Evolutionary conservation across 2,329 filamentous ascomycete genomes (phyloP).

Genomic region (Teratosphaeria epicoccoides): DNA sequence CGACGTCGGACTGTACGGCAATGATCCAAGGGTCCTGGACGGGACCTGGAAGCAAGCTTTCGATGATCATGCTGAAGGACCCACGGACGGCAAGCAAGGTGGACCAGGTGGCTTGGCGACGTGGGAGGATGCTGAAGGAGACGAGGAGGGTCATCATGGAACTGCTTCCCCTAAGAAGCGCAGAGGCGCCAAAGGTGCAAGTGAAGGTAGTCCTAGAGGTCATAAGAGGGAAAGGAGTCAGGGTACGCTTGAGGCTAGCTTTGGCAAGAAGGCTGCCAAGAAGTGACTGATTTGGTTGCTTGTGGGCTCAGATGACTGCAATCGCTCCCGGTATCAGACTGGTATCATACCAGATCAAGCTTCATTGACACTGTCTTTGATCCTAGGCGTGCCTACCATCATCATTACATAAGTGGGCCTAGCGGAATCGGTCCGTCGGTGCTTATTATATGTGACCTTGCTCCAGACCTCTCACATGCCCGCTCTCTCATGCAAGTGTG

Average conservation of each 20-base stretch:
- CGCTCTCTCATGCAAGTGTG: too few species aligned
- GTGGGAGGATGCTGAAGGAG: constrained; percentile 18
- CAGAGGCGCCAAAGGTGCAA: constrained; percentile 2
- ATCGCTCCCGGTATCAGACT: too few species aligned
- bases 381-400: too few species aligned
- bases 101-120: constrained; percentile 28
- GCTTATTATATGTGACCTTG: neutral
- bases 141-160: constrained; percentile 11
- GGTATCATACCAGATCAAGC: neutral
- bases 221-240: constrained; percentile 26
- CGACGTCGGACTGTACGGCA: constrained; percentile 51
- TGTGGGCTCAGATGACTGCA: too few species aligned
- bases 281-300: neutral
- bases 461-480: too few species aligned
- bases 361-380: neutral
- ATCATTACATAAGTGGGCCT: neutral
- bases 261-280: constrained; percentile 20
- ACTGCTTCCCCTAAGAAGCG: constrained; percentile 5
- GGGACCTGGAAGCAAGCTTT: constrained; percentile 48
- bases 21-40: constrained; percentile 50
- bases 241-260: constrained; percentile 21
- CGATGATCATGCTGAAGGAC: constrained; percentile 35
- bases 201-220: constrained; percentile 10
- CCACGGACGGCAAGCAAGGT: constrained; percentile 32
- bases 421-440: neutral